Percentiles rank a stretch among this genome's conserved stretches.
These are phyloP conservation scores for Elasticomyces elasticus DNA, from an alignment of 495 filamentous ascomycete species.

Conservation along the genomic window DNA sequence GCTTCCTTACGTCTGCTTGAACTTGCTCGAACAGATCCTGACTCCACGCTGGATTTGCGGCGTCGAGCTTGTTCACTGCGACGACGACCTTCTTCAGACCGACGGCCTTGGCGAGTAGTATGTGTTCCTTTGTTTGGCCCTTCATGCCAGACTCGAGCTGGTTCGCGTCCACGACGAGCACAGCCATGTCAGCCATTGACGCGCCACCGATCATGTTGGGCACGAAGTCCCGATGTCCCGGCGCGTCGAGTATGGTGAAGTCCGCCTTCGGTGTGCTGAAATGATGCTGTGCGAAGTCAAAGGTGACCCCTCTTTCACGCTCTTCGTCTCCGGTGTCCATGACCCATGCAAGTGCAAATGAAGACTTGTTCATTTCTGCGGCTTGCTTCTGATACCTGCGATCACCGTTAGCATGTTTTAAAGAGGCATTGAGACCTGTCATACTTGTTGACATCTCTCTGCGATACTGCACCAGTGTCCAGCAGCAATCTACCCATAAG, in stretches of 20 bases:
- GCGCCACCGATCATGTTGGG: constrained; percentile 98
- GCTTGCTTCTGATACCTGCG: constrained; percentile 65
- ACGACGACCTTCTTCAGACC: constrained; percentile 80
- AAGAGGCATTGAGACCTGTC: neutral
- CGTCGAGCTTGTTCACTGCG: constrained; percentile 91
- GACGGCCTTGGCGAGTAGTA: constrained; percentile 81
- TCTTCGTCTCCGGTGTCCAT: constrained; percentile 85
- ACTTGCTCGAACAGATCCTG: constrained; percentile 66
- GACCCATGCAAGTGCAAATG: constrained; percentile 94
- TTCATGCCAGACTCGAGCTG: constrained; percentile 88
- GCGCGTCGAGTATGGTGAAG: constrained; percentile 93
- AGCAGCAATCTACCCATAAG: constrained; percentile 91
- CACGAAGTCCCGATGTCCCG: constrained; percentile 90
- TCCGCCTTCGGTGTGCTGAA: constrained; percentile 78
- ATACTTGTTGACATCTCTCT: constrained; percentile 68
- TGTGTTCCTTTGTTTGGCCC: constrained; percentile 91
- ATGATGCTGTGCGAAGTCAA: constrained; percentile 88
- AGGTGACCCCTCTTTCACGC: constrained; percentile 81
- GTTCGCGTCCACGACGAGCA: constrained; percentile 88
- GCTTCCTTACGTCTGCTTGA: constrained; percentile 67
- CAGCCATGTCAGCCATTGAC: constrained; percentile 90
- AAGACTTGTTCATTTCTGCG: constrained; percentile 83
- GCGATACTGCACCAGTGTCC: constrained; percentile 77
- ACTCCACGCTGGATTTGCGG: constrained; percentile 35
- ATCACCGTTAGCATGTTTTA: neutral